Percentiles rank a stretch among this genome's conserved stretches.
These are phyloP conservation scores for Singerocomus rubriflavus DNA, from an alignment of 1,284 basidiomycete genomes.

Conservation along the genomic window DNA sequence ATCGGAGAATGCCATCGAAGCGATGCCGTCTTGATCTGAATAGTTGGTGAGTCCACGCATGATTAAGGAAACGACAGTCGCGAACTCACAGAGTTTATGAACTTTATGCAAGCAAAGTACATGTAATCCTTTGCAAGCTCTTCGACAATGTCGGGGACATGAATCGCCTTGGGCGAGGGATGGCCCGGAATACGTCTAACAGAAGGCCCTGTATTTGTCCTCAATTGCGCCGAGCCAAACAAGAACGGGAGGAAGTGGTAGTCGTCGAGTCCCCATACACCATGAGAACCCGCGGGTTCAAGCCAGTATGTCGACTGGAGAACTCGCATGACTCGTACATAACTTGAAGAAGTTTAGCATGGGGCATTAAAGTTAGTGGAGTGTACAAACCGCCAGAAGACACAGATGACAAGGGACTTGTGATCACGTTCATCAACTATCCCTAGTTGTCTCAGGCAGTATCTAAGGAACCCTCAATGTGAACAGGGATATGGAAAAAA, in stretches of 20 bases:
- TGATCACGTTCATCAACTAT: slow-evolving; percentile 70
- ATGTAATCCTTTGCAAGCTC: slow-evolving; percentile 94
- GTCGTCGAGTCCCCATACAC: slow-evolving; percentile 98
- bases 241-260: slow-evolving; percentile 97
- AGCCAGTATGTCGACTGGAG: slow-evolving; percentile 97
- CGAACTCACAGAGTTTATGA: slow-evolving; percentile 86
- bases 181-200: slow-evolving; percentile 48
- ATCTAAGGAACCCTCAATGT: slow-evolving; percentile 42
- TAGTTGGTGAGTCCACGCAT: background rate
- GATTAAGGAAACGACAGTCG: background rate
- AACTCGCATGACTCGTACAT: slow-evolving; percentile 85
- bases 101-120: slow-evolving; percentile 95
- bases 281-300: slow-evolving; percentile 96
- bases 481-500: background rate
- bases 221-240: slow-evolving; percentile 83
- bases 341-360: slow-evolving; percentile 45
- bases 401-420: slow-evolving; percentile 73
- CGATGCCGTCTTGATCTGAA: slow-evolving; percentile 91
- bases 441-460: slow-evolving; percentile 78
- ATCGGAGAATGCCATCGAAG: slow-evolving; percentile 98
- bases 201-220: slow-evolving; percentile 20
- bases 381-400: slow-evolving; percentile 83
- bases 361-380: background rate
- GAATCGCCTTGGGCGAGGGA: slow-evolving; percentile 89
- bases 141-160: slow-evolving; percentile 89